Evolutionary conservation across 1,139 yeast genomes (phyloP), one percentile per base, ranked within the genome.

Genomic region (Suhomyces anneliseae): DNA sequence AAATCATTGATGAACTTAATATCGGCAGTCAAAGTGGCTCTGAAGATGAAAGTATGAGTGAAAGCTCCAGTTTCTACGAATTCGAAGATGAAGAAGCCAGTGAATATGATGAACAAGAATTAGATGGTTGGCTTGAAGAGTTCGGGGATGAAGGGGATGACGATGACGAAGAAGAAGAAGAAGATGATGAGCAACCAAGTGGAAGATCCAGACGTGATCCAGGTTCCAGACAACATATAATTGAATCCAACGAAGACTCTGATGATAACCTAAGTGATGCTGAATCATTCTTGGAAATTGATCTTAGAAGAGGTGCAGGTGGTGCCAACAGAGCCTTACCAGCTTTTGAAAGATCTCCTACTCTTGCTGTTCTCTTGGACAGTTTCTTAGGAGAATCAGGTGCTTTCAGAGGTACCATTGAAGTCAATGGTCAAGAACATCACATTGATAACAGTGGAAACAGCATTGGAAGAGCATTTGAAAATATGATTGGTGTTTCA

Each of bases 101-200:
- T 50, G 74, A 65, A 36, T 69, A 72, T 46, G 75, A 70, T 40
- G 74, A 72, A 46, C 75, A 64, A 40, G 78, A 71, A 41, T 60
- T 73, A 14, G 78, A 74, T 51, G 74, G 72, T 3, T 74, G 78
- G 78, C 66, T 75, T 43, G 77, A 72, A 46, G 77, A 69, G 35
- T 71, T 75, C 51, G 72, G 58, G 53, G 58, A 52, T 15, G 61
- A 50, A 7, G 50, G 14, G 19, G 48, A 48, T 10, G 49, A 36
- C 27, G 53, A 43, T 26, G 47, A 27, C 12, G 41, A 40, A 14
- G 38, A 42, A 27, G 43, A 39, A 27, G 43, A 38, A 10, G 50
- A 39, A 29, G 34, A 15, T 4, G 42, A 33, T 31, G 41, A 42
- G 8, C 15, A 12, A 8, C 36, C 29, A 9, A 26, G 29, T 14